Evolutionary conservation across 2,329 filamentous ascomycete species (phyloP).

Genomic region (Monilinia fructigena): DNA sequence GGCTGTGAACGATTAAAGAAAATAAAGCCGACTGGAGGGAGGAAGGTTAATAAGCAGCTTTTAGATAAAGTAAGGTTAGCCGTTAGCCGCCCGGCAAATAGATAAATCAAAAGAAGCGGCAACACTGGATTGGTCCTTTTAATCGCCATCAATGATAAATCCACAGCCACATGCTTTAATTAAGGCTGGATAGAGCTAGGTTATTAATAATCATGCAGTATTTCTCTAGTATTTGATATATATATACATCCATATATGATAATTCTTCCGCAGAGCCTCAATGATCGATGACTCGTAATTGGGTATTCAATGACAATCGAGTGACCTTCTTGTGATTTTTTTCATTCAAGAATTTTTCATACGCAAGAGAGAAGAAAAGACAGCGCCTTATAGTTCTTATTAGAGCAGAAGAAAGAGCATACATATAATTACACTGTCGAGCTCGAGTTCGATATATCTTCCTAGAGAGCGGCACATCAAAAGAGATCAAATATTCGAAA

Average conservation of each 20-base stretch:
- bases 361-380: not conserved
- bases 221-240: not conserved
- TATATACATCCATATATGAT: not conserved
- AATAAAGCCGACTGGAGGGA: too few relatives aligned
- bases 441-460: not conserved
- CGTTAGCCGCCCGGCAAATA: too few relatives aligned
- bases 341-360: not conserved
- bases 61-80: too few relatives aligned
- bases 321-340: not conserved
- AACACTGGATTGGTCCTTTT: too few relatives aligned
- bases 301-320: not conserved
- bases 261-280: conserved; percentile 1
- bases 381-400: not conserved
- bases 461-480: not conserved
- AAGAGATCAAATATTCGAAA: not conserved
- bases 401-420: not conserved
- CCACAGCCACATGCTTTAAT: too few relatives aligned
- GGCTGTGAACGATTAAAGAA: too few relatives aligned
- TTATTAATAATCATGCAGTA: not conserved
- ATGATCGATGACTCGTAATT: not conserved
- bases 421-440: not conserved
- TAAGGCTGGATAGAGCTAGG: too few relatives aligned
- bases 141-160: too few relatives aligned
- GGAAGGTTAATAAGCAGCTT: too few relatives aligned
- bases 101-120: too few relatives aligned